phyloP scores from a whole-genome alignment of 805 yeast genomes.

The Pichia occidentalis region DNA sequence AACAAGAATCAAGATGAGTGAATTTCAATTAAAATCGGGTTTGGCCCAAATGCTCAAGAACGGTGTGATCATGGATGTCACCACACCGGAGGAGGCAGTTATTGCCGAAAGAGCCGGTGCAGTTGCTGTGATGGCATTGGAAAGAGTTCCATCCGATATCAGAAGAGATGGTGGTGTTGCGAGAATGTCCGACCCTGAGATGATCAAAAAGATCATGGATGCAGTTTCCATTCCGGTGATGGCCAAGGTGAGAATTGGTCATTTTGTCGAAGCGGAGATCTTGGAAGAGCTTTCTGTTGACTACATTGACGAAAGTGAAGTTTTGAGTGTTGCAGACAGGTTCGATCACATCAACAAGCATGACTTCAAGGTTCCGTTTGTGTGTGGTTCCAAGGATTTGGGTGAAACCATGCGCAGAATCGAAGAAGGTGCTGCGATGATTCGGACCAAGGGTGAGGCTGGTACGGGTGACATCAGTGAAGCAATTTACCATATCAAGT shows the following conservation, averaged over 20 bases:
- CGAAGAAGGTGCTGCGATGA: conserved; percentile 81
- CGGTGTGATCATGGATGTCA: conserved; percentile 70
- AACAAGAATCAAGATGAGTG: conserved; percentile 24
- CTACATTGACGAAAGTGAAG: conserved; percentile 81
- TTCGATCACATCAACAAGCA: conserved; percentile 54
- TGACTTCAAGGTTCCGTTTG: conserved; percentile 66
- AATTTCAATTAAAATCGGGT: conserved; percentile 56
- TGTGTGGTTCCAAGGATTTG: conserved; percentile 75
- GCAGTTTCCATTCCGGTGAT: conserved; percentile 69
- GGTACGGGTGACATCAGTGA: conserved; percentile 85
- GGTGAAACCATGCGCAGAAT: conserved; percentile 79
- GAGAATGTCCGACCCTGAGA: conserved; percentile 78
- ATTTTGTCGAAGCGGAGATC: conserved; percentile 74
- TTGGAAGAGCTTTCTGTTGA: conserved; percentile 67
- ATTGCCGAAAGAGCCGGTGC: conserved; percentile 84
- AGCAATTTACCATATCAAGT: conserved; percentile 68
- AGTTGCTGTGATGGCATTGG: conserved; percentile 85
- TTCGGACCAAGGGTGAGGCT: conserved; percentile 83
- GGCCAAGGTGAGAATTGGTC: conserved; percentile 86
- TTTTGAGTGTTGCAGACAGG: conserved; percentile 76
- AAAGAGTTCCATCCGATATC: conserved; percentile 81
- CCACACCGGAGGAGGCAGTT: conserved; percentile 70
- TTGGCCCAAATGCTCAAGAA: conserved; percentile 84
- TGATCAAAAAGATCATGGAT: conserved; percentile 69
- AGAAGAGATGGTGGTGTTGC: conserved; percentile 77